These are phyloP conservation scores for Cocos nucifera DNA, from an alignment of 176 grass and related monocot species.

Conservation along the genomic window DNA sequence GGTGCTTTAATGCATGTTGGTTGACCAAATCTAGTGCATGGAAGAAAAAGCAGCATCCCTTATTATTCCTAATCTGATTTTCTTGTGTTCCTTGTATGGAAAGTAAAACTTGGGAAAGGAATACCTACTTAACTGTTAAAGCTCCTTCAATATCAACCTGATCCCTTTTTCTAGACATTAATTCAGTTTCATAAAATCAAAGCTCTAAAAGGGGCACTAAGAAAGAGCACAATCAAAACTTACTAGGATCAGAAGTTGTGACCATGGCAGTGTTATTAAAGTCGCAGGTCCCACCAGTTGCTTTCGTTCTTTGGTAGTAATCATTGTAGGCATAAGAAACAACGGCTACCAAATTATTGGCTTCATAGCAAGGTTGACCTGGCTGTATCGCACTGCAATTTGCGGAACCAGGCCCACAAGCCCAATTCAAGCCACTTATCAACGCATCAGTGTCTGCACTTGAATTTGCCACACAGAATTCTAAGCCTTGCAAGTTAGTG, in stretches of 20 bases:
- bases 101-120: too few species aligned
- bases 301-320: slow-evolving; percentile 9
- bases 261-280: neutral
- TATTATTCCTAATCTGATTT: too few species aligned
- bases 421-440: slow-evolving; percentile 6
- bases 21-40: too few species aligned
- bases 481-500: neutral
- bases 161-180: too few species aligned
- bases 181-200: too few species aligned
- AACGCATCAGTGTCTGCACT: neutral
- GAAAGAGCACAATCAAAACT: neutral
- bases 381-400: slow-evolving; percentile 15
- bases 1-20: too few species aligned
- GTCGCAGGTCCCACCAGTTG: slow-evolving; percentile 4
- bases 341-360: neutral
- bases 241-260: slow-evolving; percentile 11
- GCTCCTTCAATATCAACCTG: too few species aligned
- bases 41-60: too few species aligned
- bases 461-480: slow-evolving; percentile 12
- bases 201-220: neutral
- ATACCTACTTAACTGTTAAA: too few species aligned
- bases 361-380: slow-evolving; percentile 4
- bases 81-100: too few species aligned
- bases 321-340: slow-evolving; percentile 19
- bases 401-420: slow-evolving; percentile 7